Base-by-base conservation (phyloP, 208 protist species). In the Leptomonas pyrrhocoris region DNA sequence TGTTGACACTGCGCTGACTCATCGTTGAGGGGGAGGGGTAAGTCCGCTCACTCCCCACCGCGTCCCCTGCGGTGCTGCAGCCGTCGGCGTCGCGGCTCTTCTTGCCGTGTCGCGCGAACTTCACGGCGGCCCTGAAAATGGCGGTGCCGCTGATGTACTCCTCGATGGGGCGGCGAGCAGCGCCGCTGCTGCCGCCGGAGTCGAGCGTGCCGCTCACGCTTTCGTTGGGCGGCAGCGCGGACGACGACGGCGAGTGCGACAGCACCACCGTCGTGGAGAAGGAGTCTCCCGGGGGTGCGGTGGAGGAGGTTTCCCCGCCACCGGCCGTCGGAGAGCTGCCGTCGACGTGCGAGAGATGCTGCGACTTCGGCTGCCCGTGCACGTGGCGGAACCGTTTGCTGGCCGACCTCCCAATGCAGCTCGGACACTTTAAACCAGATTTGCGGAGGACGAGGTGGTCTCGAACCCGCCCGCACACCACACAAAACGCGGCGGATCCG, bases 131-230 rank as follows among this genome's bases (percentile, higher is more conserved):
- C 42, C 84, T 48, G 50, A 80, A 91, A 38, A 78, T 67, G 0
- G 82, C 54, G 2, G 85, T 86, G n/a, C 74, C 61, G n/a, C 69
- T 77, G 67, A 91, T 85, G 68, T 88, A 91, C n/a, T 91, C 85
- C 31, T 80, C 63, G 58, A 91, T 88, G 25, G 75, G 73, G 7
- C 45, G 55, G 21, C 59, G 53, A n/a, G 34, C 30, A n/a, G 34
- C 30, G 58, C 19, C 58, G 65, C 25, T 59, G 45, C 21, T 21
- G 19, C 0, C 42, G 48, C 31, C n/a, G 40, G 57, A 27, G 5
- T 15, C 40, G 25, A 30, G 15, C 51, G 51, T 25, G 64, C 21
- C 30, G 57, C 30, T 48, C 25, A 4, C 8, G 27, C 38, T 30
- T 16, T 64, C 57, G 11, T 0, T 43, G 30, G 56, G 19, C 6